Base-by-base conservation (phyloP, 192 early-diverging fungal genomes). In the Coemansia furcata region DNA sequence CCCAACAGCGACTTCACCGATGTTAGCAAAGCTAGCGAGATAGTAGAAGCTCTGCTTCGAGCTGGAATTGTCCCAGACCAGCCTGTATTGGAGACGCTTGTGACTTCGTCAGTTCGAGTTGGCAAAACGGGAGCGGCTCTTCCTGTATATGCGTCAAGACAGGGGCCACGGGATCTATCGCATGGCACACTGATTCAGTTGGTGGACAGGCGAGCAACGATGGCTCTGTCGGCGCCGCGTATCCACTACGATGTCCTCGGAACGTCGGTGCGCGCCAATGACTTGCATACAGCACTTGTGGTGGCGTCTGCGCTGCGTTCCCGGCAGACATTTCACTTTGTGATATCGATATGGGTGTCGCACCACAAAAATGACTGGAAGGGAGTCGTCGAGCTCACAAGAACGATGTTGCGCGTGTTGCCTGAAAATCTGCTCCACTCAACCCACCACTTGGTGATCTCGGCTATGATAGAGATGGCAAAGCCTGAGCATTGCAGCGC, bases 171-270 rank as follows among this genome's bases (percentile, higher is more conserved):
- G 52, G 47, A 39, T 4, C 36, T 61, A 30, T 15, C 65, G 3
- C 29, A 21, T 1, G 2, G 37, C 8, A 40, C 38, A 10, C 29
- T 65, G 3, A 46, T 68, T 1, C 26, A 23, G 2, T 29, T 77
- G 50, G 62, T 39, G 17, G 37, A 21, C 4, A 32, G 46, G 23
- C 60, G 75, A 7, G n/a, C 43, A 9, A 23, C 30, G 4, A 19
- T 77, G 36, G 47, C 46, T 1, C 26, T 30, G 33, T 38, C 19
- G 15, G n/a, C 26, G 19, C 75, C 75, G 17, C 61, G 69, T 9
- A 36, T 77, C 7, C 75, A 77, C 58, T 65, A 62, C 40, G 75
- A 77, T 23, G 47, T 72, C 15, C 32, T 72, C 19, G 65, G 66
- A 4, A 29, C 62, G 19, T 46, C 64, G n/a, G 69, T 68, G 21